phyloP scores from a whole-genome alignment of 2,329 filamentous ascomycete genomes.

The Penicillium sp. region DNA sequence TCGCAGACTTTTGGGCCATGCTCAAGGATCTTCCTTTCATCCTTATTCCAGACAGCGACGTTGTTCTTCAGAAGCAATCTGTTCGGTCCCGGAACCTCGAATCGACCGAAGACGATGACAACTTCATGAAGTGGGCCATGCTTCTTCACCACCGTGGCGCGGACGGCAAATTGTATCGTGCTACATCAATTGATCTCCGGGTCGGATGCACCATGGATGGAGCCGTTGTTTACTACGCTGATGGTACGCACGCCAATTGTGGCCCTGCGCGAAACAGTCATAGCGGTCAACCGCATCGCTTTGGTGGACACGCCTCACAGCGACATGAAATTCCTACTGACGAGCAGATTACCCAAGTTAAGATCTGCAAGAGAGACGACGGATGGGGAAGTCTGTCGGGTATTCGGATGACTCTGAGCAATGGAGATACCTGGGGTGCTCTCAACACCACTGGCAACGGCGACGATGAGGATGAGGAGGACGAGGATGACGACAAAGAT shows the following conservation, averaged over 20 bases:
- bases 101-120: constrained; percentile 18
- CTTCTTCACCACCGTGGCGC: constrained; percentile 13
- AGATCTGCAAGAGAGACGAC: constrained; percentile 26
- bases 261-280: constrained; percentile 38
- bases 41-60: constrained; percentile 44
- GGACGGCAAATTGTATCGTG: constrained; percentile 30
- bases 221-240: constrained; percentile 51
- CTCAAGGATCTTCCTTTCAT: constrained; percentile 39
- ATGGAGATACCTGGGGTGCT: constrained; percentile 36
- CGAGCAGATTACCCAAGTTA: constrained; percentile 37
- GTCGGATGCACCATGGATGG: constrained; percentile 52
- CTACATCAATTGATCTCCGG: constrained; percentile 50
- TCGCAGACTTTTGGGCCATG: constrained; percentile 42
- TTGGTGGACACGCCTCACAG: constrained; percentile 26
- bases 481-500: background rate
- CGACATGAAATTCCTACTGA: constrained; percentile 28
- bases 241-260: constrained; percentile 50
- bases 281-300: constrained; percentile 33
- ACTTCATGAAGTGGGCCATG: constrained; percentile 26
- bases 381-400: constrained; percentile 18
- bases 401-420: constrained; percentile 23
- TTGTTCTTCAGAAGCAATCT: constrained; percentile 47
- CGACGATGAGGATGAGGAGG: background rate
- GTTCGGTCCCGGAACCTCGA: constrained; percentile 17
- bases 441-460: constrained; percentile 26